Base-by-base conservation (phyloP, 805 yeast species). In the Lachancea quebecensis region DNA sequence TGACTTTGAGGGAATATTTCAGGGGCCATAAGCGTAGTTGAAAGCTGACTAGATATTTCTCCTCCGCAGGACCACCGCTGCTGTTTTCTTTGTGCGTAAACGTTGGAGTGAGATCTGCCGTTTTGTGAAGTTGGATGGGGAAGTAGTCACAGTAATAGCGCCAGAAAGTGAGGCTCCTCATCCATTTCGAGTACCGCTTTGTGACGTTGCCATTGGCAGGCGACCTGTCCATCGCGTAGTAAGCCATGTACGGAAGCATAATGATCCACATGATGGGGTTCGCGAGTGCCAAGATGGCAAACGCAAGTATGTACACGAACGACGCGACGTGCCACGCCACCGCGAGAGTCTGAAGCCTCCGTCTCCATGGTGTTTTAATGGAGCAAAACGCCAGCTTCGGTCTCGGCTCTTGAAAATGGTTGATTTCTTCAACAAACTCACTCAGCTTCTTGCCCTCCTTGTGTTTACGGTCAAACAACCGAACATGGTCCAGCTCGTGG, bases 321-420 rank as follows among this genome's bases (percentile, higher is more conserved):
- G 85, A 74, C 14, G 86, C 71, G 1, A 83, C 75, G 63, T 88
- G 96, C 77, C 87, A 75, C 2, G 85, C 71, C 11, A 87, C 77
- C 1, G 79, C 79, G 3, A 82, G 55, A 0, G 91, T 86, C 52
- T 88, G 82, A 14, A 79, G 56, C 40, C 95, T 66, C 49, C 82
- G 69, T 25, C 64, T 56, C 42, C 75, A 53, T 1, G 91, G 86
- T 2, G 81, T 75, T 14, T 48, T 45, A 62, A 66, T 42, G 72
- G 65, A 5, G 82, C 86, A 2, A 84, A 41, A 48, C 11, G 27
- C 39, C n/a, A 31, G 16, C 10, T 35, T 39, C 27, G 35, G 21
- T 10, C 21, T 34, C 14, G 12, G 18, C n/a, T 10, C n/a, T 14
- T 8, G 11, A 9, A 15, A 15, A 15, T 21, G 33, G 28, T 27